A percentile compares a stretch with the other conserved stretches of the same genome.
These are phyloP conservation scores for Beauveria medogensis DNA, from an alignment of 2,329 filamentous ascomycete species.

Conservation along the genomic window DNA sequence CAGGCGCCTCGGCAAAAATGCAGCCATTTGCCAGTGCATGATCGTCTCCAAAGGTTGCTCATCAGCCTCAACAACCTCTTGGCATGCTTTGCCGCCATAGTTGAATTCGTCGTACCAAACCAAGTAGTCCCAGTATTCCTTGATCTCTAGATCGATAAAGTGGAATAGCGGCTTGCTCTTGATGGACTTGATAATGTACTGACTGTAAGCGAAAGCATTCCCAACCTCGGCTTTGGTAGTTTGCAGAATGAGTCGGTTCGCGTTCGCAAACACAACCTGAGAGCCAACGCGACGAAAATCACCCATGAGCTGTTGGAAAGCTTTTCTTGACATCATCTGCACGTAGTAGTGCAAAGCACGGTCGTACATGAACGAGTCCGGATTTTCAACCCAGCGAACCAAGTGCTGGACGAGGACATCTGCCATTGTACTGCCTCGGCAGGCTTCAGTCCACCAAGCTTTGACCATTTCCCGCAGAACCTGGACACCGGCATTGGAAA, in stretches of 20 bases:
- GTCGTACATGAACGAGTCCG: slow-evolving; percentile 92
- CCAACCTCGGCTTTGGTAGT: slow-evolving; percentile 95
- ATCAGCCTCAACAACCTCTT: slow-evolving; percentile 63
- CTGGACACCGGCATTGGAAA: slow-evolving; percentile 81
- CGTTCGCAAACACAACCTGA: slow-evolving; percentile 88
- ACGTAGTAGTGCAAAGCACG: slow-evolving; percentile 92
- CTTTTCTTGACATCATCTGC: slow-evolving; percentile 96
- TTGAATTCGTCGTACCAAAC: slow-evolving; percentile 99
- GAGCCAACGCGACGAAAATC: slow-evolving; percentile 94
- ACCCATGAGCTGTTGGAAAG: slow-evolving; percentile 91
- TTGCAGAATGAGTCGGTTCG: slow-evolving; percentile 82
- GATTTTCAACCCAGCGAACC: slow-evolving; percentile 92
- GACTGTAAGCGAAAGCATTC: slow-evolving; percentile 91
- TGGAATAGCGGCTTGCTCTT: slow-evolving; percentile 92
- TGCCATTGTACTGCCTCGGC: slow-evolving; percentile 83
- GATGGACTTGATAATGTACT: slow-evolving; percentile 97
- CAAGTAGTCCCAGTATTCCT: slow-evolving; percentile 98
- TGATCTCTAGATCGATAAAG: slow-evolving; percentile 94
- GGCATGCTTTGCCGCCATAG: slow-evolving; percentile 89
- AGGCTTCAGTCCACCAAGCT: slow-evolving; percentile 94
- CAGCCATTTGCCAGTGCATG: slow-evolving; percentile 97
- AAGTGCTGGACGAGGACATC: slow-evolving; percentile 97
- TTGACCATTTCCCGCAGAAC: slow-evolving; percentile 98
- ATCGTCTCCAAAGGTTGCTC: slow-evolving; percentile 79
- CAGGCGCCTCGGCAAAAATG: slow-evolving; percentile 72